These are phyloP conservation scores for Penicillium sp. DNA, from an alignment of 2,329 filamentous ascomycete species.

Conservation along the genomic window DNA sequence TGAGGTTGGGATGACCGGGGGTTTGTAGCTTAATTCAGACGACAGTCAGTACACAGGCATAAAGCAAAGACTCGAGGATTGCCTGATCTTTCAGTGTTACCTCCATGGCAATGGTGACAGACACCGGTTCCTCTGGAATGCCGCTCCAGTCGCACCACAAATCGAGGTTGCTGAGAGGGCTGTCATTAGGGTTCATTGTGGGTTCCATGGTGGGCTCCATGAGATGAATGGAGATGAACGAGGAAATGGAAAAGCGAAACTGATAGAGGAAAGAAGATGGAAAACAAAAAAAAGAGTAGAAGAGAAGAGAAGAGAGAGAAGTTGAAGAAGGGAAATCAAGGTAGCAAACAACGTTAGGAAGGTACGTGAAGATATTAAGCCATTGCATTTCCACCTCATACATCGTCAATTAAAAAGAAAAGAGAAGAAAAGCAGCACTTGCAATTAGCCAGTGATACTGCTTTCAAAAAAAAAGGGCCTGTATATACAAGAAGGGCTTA, in stretches of 20 bases:
- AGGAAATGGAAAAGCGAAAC: neutral
- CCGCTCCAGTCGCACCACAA: conserved; percentile 34
- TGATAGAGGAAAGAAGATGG: neutral
- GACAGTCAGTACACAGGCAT: neutral
- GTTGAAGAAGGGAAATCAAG: neutral
- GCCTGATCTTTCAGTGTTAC: conserved; percentile 17
- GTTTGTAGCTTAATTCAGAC: conserved; percentile 17
- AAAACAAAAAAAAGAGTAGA: conserved; percentile 8
- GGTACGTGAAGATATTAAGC: conserved; percentile 1
- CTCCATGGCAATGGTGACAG: conserved; percentile 29
- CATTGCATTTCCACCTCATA: neutral
- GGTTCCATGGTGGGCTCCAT: neutral
- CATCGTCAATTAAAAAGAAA: conserved; percentile 8
- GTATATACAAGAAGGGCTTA: conserved; percentile 31
- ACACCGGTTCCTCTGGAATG: conserved; percentile 20
- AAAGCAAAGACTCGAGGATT: neutral
- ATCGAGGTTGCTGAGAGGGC: conserved; percentile 29
- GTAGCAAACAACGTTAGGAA: conserved; percentile 2
- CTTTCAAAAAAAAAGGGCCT: conserved; percentile 9
- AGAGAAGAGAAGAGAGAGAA: neutral
- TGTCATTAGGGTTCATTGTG: conserved; percentile 12
- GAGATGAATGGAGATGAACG: neutral
- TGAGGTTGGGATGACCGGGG: conserved; percentile 20
- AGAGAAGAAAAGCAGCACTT: conserved; percentile 2
- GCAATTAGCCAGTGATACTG: conserved; percentile 11